A percentile compares a stretch with the other conserved stretches of the same genome.
phyloP scores from a whole-genome alignment of 805 yeast genomes.

The Yarrowia sp. region DNA sequence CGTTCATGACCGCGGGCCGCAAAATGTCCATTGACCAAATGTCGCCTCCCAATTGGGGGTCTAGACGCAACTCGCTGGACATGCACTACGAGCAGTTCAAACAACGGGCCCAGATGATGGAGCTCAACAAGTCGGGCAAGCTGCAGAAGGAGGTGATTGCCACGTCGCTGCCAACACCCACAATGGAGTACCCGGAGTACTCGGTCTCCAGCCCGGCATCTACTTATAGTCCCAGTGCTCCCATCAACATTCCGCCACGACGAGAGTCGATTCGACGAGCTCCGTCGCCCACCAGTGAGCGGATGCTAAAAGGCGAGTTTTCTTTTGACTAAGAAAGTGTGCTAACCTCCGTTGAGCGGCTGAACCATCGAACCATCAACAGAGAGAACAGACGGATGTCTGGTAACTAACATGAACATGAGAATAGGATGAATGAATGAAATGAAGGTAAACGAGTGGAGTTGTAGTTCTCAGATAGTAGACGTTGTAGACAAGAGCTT shows the following conservation, averaged over 20 bases:
- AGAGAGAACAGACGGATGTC: not conserved
- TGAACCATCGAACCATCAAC: conserved; percentile 24
- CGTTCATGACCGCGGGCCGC: conserved; percentile 38
- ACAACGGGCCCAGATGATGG: conserved; percentile 24
- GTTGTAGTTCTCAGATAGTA: too few species aligned
- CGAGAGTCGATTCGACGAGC: conserved; percentile 4
- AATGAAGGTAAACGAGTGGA: too few species aligned
- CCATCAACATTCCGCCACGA: conserved; percentile 37
- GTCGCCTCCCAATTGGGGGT: conserved; percentile 36
- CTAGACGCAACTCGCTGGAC: conserved; percentile 35
- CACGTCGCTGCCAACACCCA: conserved; percentile 9
- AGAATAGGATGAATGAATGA: too few species aligned
- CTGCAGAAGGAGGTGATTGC: not conserved
- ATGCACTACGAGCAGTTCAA: conserved; percentile 37
- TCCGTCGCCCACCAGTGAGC: conserved; percentile 32
- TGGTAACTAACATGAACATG: too few species aligned
- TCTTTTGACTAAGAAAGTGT: conserved; percentile 16
- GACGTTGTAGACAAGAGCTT: too few species aligned
- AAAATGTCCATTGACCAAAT: conserved; percentile 21
- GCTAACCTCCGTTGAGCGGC: not conserved
- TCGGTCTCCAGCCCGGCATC: conserved; percentile 8
- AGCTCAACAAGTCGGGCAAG: conserved; percentile 12
- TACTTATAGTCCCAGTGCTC: conserved; percentile 27
- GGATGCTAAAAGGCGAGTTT: conserved; percentile 38
- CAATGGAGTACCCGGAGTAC: conserved; percentile 25